Conservation (phyloP, 805 yeast genomes). For the Schwanniomyces polymorphus region DNA sequence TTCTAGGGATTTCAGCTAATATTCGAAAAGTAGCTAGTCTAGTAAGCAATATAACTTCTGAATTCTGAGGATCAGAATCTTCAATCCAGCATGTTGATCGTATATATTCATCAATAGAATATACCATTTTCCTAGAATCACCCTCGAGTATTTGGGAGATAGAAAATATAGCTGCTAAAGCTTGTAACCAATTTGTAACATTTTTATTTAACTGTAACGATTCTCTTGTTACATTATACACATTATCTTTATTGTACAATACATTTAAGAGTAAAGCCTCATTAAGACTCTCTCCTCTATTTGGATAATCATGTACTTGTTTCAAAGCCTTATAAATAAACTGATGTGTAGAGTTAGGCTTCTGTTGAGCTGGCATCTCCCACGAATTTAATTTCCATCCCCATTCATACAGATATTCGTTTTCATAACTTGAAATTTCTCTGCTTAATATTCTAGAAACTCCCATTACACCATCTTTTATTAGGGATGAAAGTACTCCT, state of each 20-base stretch:
- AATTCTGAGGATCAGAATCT: constrained; percentile 27
- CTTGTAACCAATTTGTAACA: constrained; percentile 17
- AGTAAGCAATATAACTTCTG: constrained; percentile 46
- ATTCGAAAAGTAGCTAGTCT: constrained; percentile 40
- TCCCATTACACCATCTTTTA: constrained; percentile 57
- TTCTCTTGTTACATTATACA: constrained; percentile 9
- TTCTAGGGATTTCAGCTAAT: constrained; percentile 10
- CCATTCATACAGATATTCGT: constrained; percentile 49
- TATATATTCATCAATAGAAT: constrained; percentile 10
- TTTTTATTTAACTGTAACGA: constrained; percentile 14
- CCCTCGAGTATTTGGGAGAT: constrained; percentile 13
- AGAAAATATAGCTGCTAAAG: constrained; percentile 28
- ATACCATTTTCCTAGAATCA: constrained; percentile 6
- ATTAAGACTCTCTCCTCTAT: constrained; percentile 12
- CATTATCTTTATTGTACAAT: constrained; percentile 9
- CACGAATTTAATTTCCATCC: constrained; percentile 78
- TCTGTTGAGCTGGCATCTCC: constrained; percentile 60
- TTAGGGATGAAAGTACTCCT: constrained; percentile 37
- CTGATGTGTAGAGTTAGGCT: constrained; percentile 39
- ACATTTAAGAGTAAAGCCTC: constrained; percentile 17
- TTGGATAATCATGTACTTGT: constrained; percentile 38
- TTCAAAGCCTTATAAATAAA: constrained; percentile 55
- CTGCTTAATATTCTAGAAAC: constrained; percentile 48
- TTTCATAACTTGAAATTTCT: constrained; percentile 5
- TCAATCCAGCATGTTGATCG: constrained; percentile 37